Base-by-base conservation (phyloP, 768 basidiomycete species). In the Termitomyces eurrhizus region DNA sequence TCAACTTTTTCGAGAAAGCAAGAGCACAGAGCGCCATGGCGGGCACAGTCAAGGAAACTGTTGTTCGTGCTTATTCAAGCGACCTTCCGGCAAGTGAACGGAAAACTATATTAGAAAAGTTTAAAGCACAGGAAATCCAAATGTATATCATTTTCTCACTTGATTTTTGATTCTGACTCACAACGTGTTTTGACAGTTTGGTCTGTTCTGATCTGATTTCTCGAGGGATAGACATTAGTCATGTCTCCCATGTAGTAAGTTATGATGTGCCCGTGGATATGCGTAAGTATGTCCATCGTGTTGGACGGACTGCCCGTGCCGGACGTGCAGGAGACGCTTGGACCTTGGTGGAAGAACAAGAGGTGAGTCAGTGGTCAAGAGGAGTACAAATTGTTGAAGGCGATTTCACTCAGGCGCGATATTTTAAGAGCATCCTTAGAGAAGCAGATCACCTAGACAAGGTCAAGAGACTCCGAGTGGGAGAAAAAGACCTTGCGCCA, bases 221-320 rank as follows among this genome's bases (percentile, higher is more conserved):
- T 3, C 87, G 97, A 59, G 97, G 97, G 12, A 94, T 98, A 61
- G 96, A 98, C 68, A 91, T 99, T 59, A 90, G 87, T 60, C 86
- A 93, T 64, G 93, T 98, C 37, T 84, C 88, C 3, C 92, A 97
- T 72, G 96, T 99, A 35, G 84, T 99, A 51, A 95, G 89, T 68
- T 98, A 99, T 72, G 97, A 99, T 70, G 88, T 86, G 2, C 95
- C 97, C 9, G 83, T 97, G n/a, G 97, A 98, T 71, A 95, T 98
- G 85, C 84, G 93, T 54, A 98, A 98, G 72, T 99, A 99, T 69
- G 92, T 99, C 12, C 97, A 99, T 73, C 89, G 97, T 56, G 96
- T 95, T 9, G 97, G 97, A 24, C 83, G 97, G 48, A 98, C 97
- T 6, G 97, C 97, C 3, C 83, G 97, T 54, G 97, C 97, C 3